phyloP scores from a whole-genome alignment of 2,329 filamentous ascomycete genomes.

The Plectosphaerella sp. region DNA sequence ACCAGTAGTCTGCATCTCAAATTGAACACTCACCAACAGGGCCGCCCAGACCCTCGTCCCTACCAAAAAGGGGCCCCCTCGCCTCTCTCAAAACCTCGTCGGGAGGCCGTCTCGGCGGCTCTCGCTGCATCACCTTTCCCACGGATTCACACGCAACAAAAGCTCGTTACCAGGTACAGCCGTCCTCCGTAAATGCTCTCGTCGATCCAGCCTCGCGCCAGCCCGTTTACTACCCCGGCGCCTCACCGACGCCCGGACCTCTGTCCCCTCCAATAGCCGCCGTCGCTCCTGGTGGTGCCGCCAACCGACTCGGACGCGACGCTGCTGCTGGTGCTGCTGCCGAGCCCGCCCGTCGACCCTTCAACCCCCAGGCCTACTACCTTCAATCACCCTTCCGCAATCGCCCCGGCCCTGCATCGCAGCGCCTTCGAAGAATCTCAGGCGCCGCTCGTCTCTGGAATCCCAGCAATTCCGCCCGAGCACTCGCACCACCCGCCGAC shows the following conservation, averaged over 20 bases:
- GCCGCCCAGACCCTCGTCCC: not conserved
- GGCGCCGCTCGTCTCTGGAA: conserved; percentile 53
- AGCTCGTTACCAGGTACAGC: conserved; percentile 12
- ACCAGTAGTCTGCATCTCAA: not conserved
- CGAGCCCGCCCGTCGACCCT: not conserved
- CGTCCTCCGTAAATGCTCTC: conserved; percentile 23
- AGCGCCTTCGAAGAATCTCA: conserved; percentile 33
- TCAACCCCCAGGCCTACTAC: conserved; percentile 13
- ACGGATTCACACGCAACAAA: conserved; percentile 41
- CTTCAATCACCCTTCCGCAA: conserved; percentile 40
- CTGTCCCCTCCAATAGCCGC: conserved; percentile 7
- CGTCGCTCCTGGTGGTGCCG: not conserved
- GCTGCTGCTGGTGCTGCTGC: not conserved
- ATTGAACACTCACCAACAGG: not conserved
- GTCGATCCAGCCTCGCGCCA: conserved; percentile 25
- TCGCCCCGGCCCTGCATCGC: conserved; percentile 25
- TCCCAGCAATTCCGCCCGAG: conserved; percentile 55
- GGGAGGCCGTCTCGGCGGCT: conserved; percentile 43
- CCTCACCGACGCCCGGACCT: conserved; percentile 8
- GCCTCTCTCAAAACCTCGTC: conserved; percentile 4
- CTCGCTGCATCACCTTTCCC: conserved; percentile 35
- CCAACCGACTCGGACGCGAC: not conserved
- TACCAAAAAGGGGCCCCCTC: not conserved
- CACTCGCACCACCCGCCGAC: conserved; percentile 30
- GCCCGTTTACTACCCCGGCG: conserved; percentile 20